Base-by-base conservation (phyloP, 768 basidiomycete genomes). In the Postia placenta region DNA sequence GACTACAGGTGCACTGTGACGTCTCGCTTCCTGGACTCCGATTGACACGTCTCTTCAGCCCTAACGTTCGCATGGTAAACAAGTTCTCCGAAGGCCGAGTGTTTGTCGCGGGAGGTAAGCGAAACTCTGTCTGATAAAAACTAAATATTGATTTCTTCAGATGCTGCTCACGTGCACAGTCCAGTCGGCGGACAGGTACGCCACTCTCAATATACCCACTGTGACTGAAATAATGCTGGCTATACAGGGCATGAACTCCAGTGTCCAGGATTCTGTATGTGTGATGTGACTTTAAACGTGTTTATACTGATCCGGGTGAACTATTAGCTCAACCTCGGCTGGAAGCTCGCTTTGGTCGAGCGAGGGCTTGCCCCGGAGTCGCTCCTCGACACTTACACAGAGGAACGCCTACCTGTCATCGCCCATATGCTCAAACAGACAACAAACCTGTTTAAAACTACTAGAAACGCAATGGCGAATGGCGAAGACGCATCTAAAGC, bases 31-130 rank as follows among this genome's bases (percentile, higher is more conserved):
- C 7, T 9, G 6, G 20, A 39, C 11, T 19, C 7, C 12, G 9
- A 9, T 19, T 39, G 17, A 39, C 6, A 9, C 6, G 20, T 19
- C 7, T 50, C 25, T n/a, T n/a, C 42, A 72, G 76, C 23, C 69
- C 74, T 1, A 76, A 76, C 54, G 68, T 77, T 23, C 66, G 78
- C 9, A 74, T 77, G 73, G 71, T 69, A 1, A 55, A 76, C 36
- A 66, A 58, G 20, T 72, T 78, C 53, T 55, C 62, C 17, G 48
- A 55, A 4, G 74, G 74, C 9, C 61, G 72, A 20, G 73, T 72
- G 5, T 77, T 75, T 48, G 44, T 79, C 14, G 70, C 61, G 23
- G 78, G 78, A 56, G 79, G 78, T 74, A 41, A 5, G 64, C 15
- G 30, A 15, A 33, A 33, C 7, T 33, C 9, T 17, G 6, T 17